Percentiles rank a stretch among this genome's conserved stretches.
These are phyloP conservation scores for Gautieria morchelliformis DNA, from an alignment of 768 basidiomycete species.

Conservation along the genomic window DNA sequence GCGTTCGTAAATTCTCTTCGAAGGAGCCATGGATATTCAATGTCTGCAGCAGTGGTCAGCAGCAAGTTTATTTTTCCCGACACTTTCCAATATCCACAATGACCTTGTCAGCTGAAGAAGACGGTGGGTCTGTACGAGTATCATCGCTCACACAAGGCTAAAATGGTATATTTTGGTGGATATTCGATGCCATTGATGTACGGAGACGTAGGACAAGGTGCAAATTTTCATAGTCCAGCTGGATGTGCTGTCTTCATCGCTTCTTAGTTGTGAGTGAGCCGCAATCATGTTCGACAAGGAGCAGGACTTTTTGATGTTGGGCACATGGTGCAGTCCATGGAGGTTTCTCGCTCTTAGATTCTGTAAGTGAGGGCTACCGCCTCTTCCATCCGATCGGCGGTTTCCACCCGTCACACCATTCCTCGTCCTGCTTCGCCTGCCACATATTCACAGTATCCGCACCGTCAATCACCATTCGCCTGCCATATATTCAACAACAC, in stretches of 20 bases:
- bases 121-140: constrained; percentile 88
- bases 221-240: constrained; percentile 13
- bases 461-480: no score
- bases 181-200: constrained; percentile 92
- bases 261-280: constrained; percentile 72
- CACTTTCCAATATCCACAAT: no score
- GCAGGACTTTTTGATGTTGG: constrained; percentile 94
- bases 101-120: constrained; percentile 32
- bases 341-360: constrained; percentile 14
- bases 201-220: constrained; percentile 71
- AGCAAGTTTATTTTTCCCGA: no score
- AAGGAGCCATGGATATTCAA: not conserved
- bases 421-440: no score
- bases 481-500: no score
- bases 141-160: constrained; percentile 72
- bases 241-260: not conserved
- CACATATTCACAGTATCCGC: not conserved
- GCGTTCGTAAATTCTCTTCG: no score
- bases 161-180: constrained; percentile 96
- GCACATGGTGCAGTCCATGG: constrained; percentile 96
- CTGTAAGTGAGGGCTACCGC: no score
- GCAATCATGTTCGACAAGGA: constrained; percentile 74
- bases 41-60: not conserved
- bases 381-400: no score
- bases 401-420: not conserved